Conservation (phyloP, 495 filamentous ascomycete genomes). For the Talaromyces wortmannii region DNA sequence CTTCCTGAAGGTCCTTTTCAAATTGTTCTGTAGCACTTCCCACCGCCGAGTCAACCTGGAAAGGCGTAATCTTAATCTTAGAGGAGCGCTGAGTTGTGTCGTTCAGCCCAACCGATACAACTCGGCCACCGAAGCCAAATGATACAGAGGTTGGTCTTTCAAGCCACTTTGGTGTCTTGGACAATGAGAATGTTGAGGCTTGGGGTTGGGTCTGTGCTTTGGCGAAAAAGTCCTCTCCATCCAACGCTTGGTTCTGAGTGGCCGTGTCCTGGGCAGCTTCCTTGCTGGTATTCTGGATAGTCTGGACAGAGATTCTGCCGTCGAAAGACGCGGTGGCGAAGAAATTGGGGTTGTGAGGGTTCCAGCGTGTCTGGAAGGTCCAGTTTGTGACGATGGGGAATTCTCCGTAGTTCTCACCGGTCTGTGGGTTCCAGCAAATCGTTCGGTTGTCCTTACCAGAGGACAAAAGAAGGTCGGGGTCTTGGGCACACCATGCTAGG, state of each 20-base stretch:
- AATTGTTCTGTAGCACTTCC: slow-evolving; percentile 80
- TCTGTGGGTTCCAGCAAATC: slow-evolving; percentile 93
- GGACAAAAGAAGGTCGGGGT: slow-evolving; percentile 84
- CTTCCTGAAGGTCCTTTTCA: slow-evolving; percentile 71
- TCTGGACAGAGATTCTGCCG: slow-evolving; percentile 87
- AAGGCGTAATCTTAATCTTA: slow-evolving; percentile 74
- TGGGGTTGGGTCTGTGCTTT: slow-evolving; percentile 88
- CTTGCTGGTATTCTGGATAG: slow-evolving; percentile 76
- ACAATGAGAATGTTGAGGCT: slow-evolving; percentile 76
- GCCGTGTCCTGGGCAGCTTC: slow-evolving; percentile 40
- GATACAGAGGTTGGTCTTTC: slow-evolving; percentile 79
- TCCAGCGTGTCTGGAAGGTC: slow-evolving; percentile 95
- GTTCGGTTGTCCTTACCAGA: slow-evolving; percentile 96
- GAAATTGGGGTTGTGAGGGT: slow-evolving; percentile 84
- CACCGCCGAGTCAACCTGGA: slow-evolving; percentile 82
- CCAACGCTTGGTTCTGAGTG: slow-evolving; percentile 60
- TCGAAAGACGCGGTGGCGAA: slow-evolving; percentile 95
- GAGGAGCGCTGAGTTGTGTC: slow-evolving; percentile 60
- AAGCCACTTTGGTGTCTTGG: slow-evolving; percentile 85
- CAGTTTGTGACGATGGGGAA: slow-evolving; percentile 97
- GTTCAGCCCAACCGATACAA: slow-evolving; percentile 66
- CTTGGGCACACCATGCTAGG: slow-evolving; percentile 91
- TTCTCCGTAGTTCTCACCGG: slow-evolving; percentile 77
- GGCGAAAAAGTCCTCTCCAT: slow-evolving; percentile 95
- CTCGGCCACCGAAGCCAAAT: slow-evolving; percentile 94